Evolutionary conservation across 2,329 filamentous ascomycete species (phyloP).

Genomic region (Trichoderma guizhouense): DNA sequence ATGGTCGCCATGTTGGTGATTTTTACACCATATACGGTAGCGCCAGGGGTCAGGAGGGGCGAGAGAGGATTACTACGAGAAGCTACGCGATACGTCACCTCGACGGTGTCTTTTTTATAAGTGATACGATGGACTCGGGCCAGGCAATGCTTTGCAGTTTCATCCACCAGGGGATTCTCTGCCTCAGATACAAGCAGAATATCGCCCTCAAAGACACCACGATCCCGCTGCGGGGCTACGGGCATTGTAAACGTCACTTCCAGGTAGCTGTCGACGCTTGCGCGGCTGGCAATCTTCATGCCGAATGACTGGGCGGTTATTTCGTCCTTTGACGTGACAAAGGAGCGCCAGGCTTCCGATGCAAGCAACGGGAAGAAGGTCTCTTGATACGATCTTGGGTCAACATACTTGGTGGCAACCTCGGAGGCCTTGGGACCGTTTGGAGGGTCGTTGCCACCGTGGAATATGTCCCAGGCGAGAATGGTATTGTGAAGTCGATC

Average conservation of each 20-base stretch:
- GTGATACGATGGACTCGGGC: slow-evolving; percentile 78
- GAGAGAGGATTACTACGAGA: slow-evolving; percentile 61
- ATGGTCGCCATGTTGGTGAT: slow-evolving; percentile 92
- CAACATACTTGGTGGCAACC: slow-evolving; percentile 74
- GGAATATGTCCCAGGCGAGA: slow-evolving; percentile 92
- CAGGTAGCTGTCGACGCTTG: slow-evolving; percentile 88
- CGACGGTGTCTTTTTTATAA: slow-evolving; percentile 75
- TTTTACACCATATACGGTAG: slow-evolving; percentile 70
- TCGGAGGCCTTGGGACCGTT: slow-evolving; percentile 67
- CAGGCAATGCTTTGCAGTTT: slow-evolving; percentile 72
- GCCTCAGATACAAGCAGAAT: slow-evolving; percentile 80
- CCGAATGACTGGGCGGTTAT: slow-evolving; percentile 76
- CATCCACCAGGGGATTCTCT: slow-evolving; percentile 63
- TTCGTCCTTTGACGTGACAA: slow-evolving; percentile 87
- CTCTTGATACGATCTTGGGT: slow-evolving; percentile 75
- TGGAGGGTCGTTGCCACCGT: slow-evolving; percentile 81
- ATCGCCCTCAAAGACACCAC: slow-evolving; percentile 76
- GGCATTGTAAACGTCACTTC: slow-evolving; percentile 86
- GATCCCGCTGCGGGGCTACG: slow-evolving; percentile 64
- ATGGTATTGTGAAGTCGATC: slow-evolving; percentile 80
- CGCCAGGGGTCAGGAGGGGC: slow-evolving; percentile 63
- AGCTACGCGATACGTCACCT: slow-evolving; percentile 82
- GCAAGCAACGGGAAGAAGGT: slow-evolving; percentile 89
- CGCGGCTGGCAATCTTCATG: slow-evolving; percentile 81
- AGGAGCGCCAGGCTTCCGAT: slow-evolving; percentile 92